These are phyloP conservation scores for Myrmaecium sp. DNA, from an alignment of 2,329 filamentous ascomycete genomes.

Conservation along the genomic window DNA sequence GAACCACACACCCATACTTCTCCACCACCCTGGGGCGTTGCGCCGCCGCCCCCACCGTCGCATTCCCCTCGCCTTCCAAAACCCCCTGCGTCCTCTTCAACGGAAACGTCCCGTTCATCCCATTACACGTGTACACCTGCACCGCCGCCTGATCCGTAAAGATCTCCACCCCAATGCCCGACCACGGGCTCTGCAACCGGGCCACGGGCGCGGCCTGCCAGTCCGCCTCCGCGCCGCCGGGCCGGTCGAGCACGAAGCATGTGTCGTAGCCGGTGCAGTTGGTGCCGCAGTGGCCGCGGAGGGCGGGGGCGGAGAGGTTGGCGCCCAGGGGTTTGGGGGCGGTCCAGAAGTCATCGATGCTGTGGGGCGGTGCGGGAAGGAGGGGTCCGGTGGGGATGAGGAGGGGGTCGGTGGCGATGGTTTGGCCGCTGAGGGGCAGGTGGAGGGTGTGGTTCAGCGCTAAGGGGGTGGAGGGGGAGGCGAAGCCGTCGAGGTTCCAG, in stretches of 20 bases:
- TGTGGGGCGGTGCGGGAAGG: conserved; percentile 46
- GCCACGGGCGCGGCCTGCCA: conserved; percentile 48
- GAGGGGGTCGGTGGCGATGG: conserved; percentile 45
- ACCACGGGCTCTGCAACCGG: conserved; percentile 53
- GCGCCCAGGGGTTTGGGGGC: conserved; percentile 62
- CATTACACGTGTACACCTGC: conserved; percentile 74
- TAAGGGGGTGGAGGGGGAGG: conserved; percentile 49
- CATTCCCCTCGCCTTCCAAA: conserved; percentile 29
- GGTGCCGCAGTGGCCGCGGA: conserved; percentile 59
- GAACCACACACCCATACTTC: conserved; percentile 70
- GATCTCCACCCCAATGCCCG: conserved; percentile 69
- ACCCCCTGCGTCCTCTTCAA: conserved; percentile 57
- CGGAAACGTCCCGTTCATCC: conserved; percentile 52
- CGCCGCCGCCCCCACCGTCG: too few relatives aligned
- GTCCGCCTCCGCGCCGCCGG: conserved; percentile 38
- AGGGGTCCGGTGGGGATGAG: conserved; percentile 40
- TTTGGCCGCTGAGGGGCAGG: conserved; percentile 55
- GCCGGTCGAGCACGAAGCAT: conserved; percentile 52
- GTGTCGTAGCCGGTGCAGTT: conserved; percentile 77
- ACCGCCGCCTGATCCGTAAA: conserved; percentile 72
- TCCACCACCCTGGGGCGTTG: conserved; percentile 46
- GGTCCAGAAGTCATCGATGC: conserved; percentile 71
- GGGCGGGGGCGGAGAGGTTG: conserved; percentile 43
- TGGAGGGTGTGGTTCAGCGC: conserved; percentile 56
- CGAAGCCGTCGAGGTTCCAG: conserved; percentile 70